These are phyloP conservation scores for Xerocomus amazonicus DNA, from an alignment of 1,284 basidiomycete species.

Conservation along the genomic window DNA sequence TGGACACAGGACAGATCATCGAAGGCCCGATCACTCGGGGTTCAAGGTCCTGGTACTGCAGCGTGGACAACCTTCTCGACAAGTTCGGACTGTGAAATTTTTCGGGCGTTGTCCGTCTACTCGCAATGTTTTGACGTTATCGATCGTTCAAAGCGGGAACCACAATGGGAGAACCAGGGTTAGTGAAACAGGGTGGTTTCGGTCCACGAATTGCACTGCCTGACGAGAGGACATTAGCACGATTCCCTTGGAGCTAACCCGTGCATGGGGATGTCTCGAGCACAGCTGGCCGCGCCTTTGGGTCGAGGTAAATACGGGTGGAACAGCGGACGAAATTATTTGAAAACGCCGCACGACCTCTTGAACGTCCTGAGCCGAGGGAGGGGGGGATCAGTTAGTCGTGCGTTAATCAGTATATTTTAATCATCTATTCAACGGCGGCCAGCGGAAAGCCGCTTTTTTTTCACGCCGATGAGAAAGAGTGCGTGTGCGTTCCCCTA, in stretches of 20 bases:
- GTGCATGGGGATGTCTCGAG: not conserved
- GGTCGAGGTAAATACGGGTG: not conserved
- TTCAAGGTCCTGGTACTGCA: conserved; percentile 1
- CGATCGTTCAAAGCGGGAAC: conserved; percentile 15
- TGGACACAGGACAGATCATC: conserved; percentile 1
- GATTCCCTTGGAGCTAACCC: not conserved
- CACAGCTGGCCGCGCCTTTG: not conserved
- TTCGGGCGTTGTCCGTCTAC: not conserved
- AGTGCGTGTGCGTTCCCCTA: not conserved
- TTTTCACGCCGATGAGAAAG: conserved; percentile 11
- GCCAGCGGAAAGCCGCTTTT: conserved; percentile 15
- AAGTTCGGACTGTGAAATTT: conserved; percentile 18
- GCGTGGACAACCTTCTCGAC: conserved; percentile 15
- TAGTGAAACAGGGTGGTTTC: conserved; percentile 11
- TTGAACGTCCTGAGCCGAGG: conserved; percentile 2
- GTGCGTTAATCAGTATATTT: conserved; percentile 19
- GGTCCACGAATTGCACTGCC: conserved; percentile 1
- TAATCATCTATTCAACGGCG: conserved; percentile 21
- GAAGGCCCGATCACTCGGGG: not conserved
- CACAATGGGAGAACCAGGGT: conserved; percentile 10
- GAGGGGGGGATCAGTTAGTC: not conserved
- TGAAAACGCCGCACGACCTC: not conserved
- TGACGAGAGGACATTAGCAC: conserved; percentile 6
- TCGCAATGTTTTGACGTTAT: conserved; percentile 19
- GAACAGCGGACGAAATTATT: not conserved